Evolutionary conservation across 306 rosid species (phyloP).

Genomic region (Begonia loranthoides): DNA sequence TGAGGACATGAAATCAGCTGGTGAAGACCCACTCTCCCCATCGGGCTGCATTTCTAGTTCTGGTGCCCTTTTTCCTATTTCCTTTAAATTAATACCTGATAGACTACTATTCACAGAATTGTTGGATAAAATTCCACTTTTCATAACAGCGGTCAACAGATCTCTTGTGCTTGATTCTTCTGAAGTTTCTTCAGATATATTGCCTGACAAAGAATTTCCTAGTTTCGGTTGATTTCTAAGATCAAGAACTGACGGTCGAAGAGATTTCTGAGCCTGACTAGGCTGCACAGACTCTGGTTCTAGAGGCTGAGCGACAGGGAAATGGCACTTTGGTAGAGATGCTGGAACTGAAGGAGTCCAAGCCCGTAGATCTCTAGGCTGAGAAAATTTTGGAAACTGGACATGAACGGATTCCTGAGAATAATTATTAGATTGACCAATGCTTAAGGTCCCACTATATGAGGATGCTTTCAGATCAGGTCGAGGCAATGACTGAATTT

Average conservation of each 20-base stretch:
- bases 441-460: slow-evolving; percentile 13
- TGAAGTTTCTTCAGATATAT: slow-evolving; percentile 24
- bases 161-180: slow-evolving; percentile 45
- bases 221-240: slow-evolving; percentile 11
- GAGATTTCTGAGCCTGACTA: slow-evolving; percentile 24
- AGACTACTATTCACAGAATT: slow-evolving; percentile 28
- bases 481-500: slow-evolving; percentile 14
- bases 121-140: slow-evolving; percentile 50
- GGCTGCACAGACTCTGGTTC: slow-evolving; percentile 22
- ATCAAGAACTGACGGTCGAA: slow-evolving; percentile 15
- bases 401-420: slow-evolving; percentile 26
- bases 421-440: slow-evolving; percentile 21
- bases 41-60: slow-evolving; percentile 27
- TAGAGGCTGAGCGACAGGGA: slow-evolving; percentile 17
- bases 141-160: slow-evolving; percentile 65
- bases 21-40: slow-evolving; percentile 21
- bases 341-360: slow-evolving; percentile 23
- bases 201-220: slow-evolving; percentile 16
- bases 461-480: slow-evolving; percentile 29
- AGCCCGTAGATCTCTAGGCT: slow-evolving; percentile 29
- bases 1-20: slow-evolving; percentile 22
- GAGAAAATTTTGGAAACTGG: slow-evolving; percentile 25
- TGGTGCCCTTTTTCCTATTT: slow-evolving; percentile 28
- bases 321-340: slow-evolving; percentile 25
- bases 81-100: slow-evolving; percentile 22